Conservation (phyloP, 352 stramenopile species). For the Phytopythium chamaehyphon region DNA sequence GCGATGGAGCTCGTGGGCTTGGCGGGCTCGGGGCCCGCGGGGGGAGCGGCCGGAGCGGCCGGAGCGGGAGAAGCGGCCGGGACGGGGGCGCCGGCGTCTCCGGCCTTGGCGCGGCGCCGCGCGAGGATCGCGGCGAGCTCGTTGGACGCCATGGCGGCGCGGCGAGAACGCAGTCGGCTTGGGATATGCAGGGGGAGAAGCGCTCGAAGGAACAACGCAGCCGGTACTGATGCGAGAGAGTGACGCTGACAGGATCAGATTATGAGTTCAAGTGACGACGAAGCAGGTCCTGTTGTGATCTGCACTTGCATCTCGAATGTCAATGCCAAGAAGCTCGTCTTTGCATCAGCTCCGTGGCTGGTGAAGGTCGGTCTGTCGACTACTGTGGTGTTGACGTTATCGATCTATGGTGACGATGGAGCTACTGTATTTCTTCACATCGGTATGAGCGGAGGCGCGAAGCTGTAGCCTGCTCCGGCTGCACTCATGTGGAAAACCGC, state of each 20-base stretch:
- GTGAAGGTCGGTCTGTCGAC: too few species aligned
- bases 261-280: too few species aligned
- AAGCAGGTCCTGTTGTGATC: too few species aligned
- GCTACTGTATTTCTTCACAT: too few species aligned
- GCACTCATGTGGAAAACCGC: neutral
- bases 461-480: too few species aligned
- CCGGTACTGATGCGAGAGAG: constrained; percentile 1
- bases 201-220: too few species aligned
- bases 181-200: too few species aligned
- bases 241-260: too few species aligned
- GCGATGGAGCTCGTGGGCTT: constrained; percentile 50
- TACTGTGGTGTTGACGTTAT: neutral
- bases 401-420: neutral
- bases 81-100: constrained; percentile 35
- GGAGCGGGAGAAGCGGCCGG: constrained; percentile 11
- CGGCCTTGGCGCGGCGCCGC: constrained; percentile 65
- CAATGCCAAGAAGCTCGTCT: too few species aligned
- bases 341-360: too few species aligned
- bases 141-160: constrained; percentile 60
- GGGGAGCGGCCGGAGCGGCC: constrained; percentile 1
- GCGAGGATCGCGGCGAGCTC: constrained; percentile 82
- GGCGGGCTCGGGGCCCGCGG: constrained; percentile 4
- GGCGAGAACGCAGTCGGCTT: neutral
- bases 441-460: too few species aligned
- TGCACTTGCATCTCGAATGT: too few species aligned